A percentile compares a stretch with the other conserved stretches of the same genome.
phyloP scores from a whole-genome alignment of 352 stramenopile genomes.

The Pythium dissimile region DNA sequence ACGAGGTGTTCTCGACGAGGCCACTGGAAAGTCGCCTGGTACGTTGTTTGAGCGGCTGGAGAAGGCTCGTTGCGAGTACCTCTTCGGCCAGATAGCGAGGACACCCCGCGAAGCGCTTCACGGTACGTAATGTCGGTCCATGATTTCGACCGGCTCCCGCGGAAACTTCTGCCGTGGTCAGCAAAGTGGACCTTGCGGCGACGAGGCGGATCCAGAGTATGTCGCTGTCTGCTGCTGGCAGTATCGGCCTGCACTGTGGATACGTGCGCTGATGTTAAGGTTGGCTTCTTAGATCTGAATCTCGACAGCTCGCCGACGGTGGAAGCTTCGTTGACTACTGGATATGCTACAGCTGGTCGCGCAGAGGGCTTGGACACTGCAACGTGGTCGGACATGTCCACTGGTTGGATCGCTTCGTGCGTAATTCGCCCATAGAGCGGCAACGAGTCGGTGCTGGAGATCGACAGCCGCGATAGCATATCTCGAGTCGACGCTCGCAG shows the following conservation, averaged over 20 bases:
- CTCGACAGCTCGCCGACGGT: too few species aligned
- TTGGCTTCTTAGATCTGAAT: not conserved
- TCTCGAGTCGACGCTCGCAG: slow-evolving; percentile 11
- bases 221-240: not conserved
- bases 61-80: not conserved
- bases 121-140: slow-evolving; percentile 5
- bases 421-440: not conserved
- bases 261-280: not conserved
- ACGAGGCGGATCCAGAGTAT: not conserved
- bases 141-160: not conserved
- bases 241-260: too few species aligned
- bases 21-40: slow-evolving; percentile 17
- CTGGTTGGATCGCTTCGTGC: not conserved
- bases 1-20: not conserved
- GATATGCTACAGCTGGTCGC: not conserved
- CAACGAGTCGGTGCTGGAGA: not conserved
- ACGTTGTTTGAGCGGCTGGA: slow-evolving; percentile 8
- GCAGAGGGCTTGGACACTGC: not conserved
- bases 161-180: slow-evolving; percentile 13
- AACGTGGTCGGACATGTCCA: not conserved
- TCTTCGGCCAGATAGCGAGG: not conserved
- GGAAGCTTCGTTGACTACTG: not conserved
- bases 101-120: slow-evolving; percentile 2
- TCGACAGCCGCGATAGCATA: slow-evolving; percentile 11
- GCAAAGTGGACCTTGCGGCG: slow-evolving; percentile 19